Conservation (phyloP, 2,329 filamentous ascomycete species). For the Penicillium brasilianum region DNA sequence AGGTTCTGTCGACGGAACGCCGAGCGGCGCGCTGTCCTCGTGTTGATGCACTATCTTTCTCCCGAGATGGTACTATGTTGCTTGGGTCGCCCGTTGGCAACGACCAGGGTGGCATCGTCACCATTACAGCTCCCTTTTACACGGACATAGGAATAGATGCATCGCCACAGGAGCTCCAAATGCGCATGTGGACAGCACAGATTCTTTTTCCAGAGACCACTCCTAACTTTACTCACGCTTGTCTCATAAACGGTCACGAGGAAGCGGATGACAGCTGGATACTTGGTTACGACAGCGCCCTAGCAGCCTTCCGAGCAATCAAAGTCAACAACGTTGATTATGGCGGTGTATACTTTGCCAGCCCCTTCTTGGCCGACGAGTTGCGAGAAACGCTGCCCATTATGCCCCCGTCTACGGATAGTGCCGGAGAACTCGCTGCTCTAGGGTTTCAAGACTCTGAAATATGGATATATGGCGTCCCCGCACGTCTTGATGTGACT, state of each 20-base stretch:
- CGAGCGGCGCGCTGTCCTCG: constrained; percentile 78
- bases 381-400: constrained; percentile 68
- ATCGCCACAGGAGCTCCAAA: constrained; percentile 63
- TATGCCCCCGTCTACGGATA: constrained; percentile 72
- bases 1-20: constrained; percentile 67
- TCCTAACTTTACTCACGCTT: constrained; percentile 76
- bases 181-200: constrained; percentile 81
- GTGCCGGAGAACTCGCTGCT: constrained; percentile 71
- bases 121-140: constrained; percentile 80
- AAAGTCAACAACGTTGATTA: constrained; percentile 75
- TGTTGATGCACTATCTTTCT: constrained; percentile 76
- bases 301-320: constrained; percentile 78
- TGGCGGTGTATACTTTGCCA: constrained; percentile 79
- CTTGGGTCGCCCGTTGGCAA: constrained; percentile 74
- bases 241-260: constrained; percentile 61
- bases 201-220: constrained; percentile 84
- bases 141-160: constrained; percentile 61
- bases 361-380: constrained; percentile 56
- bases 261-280: constrained; percentile 72
- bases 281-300: constrained; percentile 76
- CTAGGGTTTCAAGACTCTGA: constrained; percentile 74
- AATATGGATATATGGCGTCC: constrained; percentile 79
- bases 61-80: constrained; percentile 76
- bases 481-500: constrained; percentile 69
- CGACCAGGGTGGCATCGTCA: constrained; percentile 70